Evolutionary conservation across 805 yeast genomes (phyloP).

Genomic region (Yamadazyma phyllophila): DNA sequence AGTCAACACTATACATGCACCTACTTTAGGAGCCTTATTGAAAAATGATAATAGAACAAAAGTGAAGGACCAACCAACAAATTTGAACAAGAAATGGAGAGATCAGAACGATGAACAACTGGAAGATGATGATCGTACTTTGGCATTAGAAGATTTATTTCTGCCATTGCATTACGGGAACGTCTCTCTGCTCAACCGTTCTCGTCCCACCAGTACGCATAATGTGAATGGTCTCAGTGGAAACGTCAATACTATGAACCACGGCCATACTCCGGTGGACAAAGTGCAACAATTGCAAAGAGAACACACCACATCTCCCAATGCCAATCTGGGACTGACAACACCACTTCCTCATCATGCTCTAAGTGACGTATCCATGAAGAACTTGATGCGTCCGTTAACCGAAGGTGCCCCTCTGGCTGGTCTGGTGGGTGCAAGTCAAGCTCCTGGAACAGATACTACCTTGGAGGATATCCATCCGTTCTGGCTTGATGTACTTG

Average conservation of each 20-base stretch:
- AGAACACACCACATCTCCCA: not conserved
- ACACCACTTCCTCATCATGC: not conserved
- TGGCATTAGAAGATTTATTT: conserved; percentile 23
- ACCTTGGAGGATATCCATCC: conserved; percentile 20
- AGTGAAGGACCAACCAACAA: conserved; percentile 10
- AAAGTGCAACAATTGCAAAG: not conserved
- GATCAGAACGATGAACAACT: conserved; percentile 8
- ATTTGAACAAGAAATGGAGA: conserved; percentile 17
- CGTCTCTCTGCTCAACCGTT: not conserved
- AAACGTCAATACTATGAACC: not conserved
- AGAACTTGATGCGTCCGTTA: conserved; percentile 1
- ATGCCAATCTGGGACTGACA: conserved; percentile 1
- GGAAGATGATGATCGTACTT: conserved; percentile 6
- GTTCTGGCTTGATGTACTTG: conserved; percentile 83
- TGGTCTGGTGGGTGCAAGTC: conserved; percentile 2
- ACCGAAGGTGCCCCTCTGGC: conserved; percentile 1
- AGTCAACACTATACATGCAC: conserved; percentile 86
- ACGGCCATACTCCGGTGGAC: not conserved
- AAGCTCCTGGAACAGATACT: conserved; percentile 2
- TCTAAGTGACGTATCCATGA: not conserved
- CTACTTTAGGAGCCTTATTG: conserved; percentile 78
- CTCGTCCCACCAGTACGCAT: not conserved
- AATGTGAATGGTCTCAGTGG: not conserved
- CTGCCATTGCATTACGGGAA: conserved; percentile 20
- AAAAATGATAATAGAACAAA: conserved; percentile 8